Evolutionary conservation across 2,329 filamentous ascomycete species (phyloP), one percentile per base, ranked within the genome.

Genomic region (Dothiorella sarmentorum): DNA sequence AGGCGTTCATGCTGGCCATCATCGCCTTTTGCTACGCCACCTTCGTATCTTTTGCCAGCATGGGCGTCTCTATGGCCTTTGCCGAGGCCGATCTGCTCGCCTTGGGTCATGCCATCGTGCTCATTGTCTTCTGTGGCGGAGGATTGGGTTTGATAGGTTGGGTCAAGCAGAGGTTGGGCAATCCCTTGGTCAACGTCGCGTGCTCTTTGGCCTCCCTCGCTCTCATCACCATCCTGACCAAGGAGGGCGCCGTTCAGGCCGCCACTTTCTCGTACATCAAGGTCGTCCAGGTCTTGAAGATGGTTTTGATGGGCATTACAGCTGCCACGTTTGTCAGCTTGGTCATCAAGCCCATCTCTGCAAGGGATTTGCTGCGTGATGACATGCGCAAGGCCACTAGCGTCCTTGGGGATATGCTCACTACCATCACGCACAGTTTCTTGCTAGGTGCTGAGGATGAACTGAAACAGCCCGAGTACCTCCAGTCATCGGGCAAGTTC

Each of bases 151-250:
- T 96, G 64, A 82, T 97, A 26, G 92, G 89, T 42, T 95, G 90
- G 91, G 84, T 88, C 58, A 95, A 95, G 74, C 89, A 93, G 69
- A 86, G 79, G 65, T 80, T 90, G 61, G 89, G 88, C 61, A 86
- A 89, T 65, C 89, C 90, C 6, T 76, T 94, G 58, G 90, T 94
- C 63, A 92, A 91, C 68, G 88, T 93, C 33, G 90, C 88, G 47
- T 91, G 89, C 65, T 96, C 91, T 29, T 79, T 97, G 63, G 85
- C 92, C 6, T 93, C 90, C 31, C 85, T 97, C 60, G 90, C 90
- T 51, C 89, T 94, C 63, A 96, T 97, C 68, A 92, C 89, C 2
- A 85, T 96, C 44, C 78, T 97, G 62, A 96, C 93, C 10, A 96
- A 95, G 73, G 93, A 97, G 73, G 91, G 91, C 52, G 86, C 91